These are phyloP conservation scores for Candida tropicalis DNA, from an alignment of 1,139 yeast species.

Conservation along the genomic window DNA sequence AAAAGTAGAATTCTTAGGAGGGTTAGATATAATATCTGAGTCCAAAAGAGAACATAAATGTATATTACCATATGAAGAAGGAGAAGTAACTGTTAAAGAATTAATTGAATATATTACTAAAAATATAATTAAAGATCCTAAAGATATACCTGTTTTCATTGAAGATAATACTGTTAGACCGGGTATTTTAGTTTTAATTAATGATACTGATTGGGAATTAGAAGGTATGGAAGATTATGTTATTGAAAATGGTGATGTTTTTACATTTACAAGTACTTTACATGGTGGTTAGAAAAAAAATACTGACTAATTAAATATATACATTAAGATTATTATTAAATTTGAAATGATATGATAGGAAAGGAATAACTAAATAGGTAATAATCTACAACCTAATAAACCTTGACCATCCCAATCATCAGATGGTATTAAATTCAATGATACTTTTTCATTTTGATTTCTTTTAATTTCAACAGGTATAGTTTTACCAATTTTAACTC, in stretches of 20 bases:
- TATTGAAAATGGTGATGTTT: constrained; percentile 72
- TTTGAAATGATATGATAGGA: too few relatives aligned
- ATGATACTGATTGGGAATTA: constrained; percentile 97
- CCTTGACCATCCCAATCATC: constrained; percentile 73
- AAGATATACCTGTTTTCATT: constrained; percentile 72
- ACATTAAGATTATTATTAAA: too few relatives aligned
- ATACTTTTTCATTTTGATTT: constrained; percentile 20
- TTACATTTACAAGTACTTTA: constrained; percentile 88
- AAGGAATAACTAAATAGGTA: constrained; percentile 39
- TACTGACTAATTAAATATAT: too few relatives aligned
- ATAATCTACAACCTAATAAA: constrained; percentile 68
- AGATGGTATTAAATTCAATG: constrained; percentile 51
- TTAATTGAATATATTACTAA: constrained; percentile 58
- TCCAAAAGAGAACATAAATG: constrained; percentile 53
- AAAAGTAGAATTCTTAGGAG: constrained; percentile 60
- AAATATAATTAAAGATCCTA: constrained; percentile 59
- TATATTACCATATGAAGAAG: constrained; percentile 40
- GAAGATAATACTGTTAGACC: constrained; percentile 85
- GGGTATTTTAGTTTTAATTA: constrained; percentile 86
- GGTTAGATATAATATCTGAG: constrained; percentile 66
- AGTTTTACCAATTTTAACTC: constrained; percentile 30
- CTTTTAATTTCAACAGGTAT: constrained; percentile 42
- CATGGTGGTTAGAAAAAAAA: constrained; percentile 79
- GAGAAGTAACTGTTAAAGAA: constrained; percentile 55
- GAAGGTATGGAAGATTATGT: constrained; percentile 86